Conservation (phyloP, 257 asterid species). For the Lycium barbarum region DNA sequence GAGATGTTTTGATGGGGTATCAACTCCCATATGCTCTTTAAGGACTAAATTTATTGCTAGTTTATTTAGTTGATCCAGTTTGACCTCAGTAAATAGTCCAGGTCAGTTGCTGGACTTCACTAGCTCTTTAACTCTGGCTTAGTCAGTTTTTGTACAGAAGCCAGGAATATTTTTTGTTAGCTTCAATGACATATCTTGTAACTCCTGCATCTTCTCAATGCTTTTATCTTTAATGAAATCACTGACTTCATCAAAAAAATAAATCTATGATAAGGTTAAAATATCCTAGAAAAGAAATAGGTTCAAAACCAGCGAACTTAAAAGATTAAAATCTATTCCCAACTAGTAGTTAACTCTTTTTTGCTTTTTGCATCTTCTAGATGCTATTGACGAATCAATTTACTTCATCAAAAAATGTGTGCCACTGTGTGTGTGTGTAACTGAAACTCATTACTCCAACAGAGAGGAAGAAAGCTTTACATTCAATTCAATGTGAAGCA, state of each 20-base stretch:
- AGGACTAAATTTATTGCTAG: too few species aligned
- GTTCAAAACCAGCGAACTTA: background rate
- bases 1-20: too few species aligned
- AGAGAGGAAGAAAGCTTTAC: background rate
- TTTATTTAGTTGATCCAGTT: too few species aligned
- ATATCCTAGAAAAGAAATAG: background rate
- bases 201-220: too few species aligned
- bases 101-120: too few species aligned
- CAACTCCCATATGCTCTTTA: too few species aligned
- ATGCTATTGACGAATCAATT: slow-evolving; percentile 13
- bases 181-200: too few species aligned
- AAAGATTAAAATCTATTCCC: background rate
- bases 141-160: too few species aligned
- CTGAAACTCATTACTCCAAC: slow-evolving; percentile 1
- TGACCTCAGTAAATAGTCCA: too few species aligned
- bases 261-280: background rate
- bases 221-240: too few species aligned
- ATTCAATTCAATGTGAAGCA: slow-evolving; percentile 6
- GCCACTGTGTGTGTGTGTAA: background rate
- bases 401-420: background rate
- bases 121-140: too few species aligned
- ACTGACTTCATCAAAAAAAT: background rate
- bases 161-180: too few species aligned
- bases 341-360: background rate
- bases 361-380: background rate